Evolutionary conservation across 2,329 filamentous ascomycete genomes (phyloP).

Genomic region (Akanthomyces muscarius): DNA sequence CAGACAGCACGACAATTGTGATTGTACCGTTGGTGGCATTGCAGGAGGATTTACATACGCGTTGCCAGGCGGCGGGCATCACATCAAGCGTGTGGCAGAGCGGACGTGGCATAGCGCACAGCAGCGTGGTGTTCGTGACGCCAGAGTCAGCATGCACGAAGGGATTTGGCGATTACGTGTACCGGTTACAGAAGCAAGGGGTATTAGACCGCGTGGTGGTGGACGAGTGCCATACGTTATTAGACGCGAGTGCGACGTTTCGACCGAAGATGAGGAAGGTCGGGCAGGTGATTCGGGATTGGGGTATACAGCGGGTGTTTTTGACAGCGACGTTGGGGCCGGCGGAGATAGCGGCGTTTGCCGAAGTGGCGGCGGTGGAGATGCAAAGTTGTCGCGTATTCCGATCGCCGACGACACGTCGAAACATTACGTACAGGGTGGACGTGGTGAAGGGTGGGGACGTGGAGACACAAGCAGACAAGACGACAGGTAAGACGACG

Average conservation of each 20-base stretch:
- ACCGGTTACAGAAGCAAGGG: neutral
- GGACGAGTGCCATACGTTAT: constrained; percentile 16
- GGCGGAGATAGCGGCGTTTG: constrained; percentile 18
- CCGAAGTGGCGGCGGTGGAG: constrained; percentile 12
- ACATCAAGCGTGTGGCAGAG: constrained; percentile 1
- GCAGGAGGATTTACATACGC: constrained; percentile 12
- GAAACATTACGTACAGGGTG: neutral
- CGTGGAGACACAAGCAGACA: neutral
- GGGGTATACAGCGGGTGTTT: constrained; percentile 9
- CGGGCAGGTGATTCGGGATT: neutral
- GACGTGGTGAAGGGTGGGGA: neutral
- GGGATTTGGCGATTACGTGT: constrained; percentile 15
- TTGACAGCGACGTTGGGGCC: too few species aligned
- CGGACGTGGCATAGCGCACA: neutral
- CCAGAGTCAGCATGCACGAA: too few species aligned
- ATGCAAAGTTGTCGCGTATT: constrained; percentile 5
- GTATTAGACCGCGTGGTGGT: constrained; percentile 15
- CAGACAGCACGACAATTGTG: constrained; percentile 14
- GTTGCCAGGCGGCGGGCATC: constrained; percentile 3
- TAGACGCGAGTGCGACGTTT: constrained; percentile 11
- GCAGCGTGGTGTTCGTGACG: constrained; percentile 11
- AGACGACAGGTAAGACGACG: neutral
- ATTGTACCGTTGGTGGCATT: constrained; percentile 18
- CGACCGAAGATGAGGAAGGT: constrained; percentile 4
- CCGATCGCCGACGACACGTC: neutral